phyloP scores from a whole-genome alignment of 2,329 filamentous ascomycete species.

The Apiospora kogelbergensis region DNA sequence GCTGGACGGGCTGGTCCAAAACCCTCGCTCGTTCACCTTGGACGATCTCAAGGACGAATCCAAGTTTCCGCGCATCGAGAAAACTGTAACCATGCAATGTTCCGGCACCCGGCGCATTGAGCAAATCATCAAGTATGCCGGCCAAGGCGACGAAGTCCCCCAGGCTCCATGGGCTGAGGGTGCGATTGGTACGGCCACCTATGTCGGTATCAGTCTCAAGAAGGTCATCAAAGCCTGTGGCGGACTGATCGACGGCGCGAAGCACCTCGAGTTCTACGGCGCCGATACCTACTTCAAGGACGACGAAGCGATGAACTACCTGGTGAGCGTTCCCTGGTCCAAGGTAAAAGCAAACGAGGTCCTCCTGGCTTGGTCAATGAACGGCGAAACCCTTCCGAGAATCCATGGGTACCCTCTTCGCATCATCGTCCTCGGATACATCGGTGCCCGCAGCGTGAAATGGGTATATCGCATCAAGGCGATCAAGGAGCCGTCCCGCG shows the following conservation, averaged over 20 bases:
- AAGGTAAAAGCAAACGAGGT: conserved; percentile 70
- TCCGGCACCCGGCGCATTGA: conserved; percentile 68
- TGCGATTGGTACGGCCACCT: conserved; percentile 64
- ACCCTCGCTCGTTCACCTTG: conserved; percentile 56
- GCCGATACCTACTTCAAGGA: conserved; percentile 75
- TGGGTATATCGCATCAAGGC: conserved; percentile 65
- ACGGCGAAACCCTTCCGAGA: conserved; percentile 60
- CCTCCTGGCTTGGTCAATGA: conserved; percentile 71
- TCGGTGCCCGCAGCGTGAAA: conserved; percentile 64
- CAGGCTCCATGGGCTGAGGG: conserved; percentile 62
- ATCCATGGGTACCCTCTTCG: conserved; percentile 68
- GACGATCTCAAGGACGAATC: conserved; percentile 60
- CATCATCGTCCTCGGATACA: conserved; percentile 63
- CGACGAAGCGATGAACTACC: conserved; percentile 63
- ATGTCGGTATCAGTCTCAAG: conserved; percentile 64
- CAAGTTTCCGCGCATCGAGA: conserved; percentile 59
- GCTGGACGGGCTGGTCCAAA: conserved; percentile 61
- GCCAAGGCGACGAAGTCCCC: conserved; percentile 64
- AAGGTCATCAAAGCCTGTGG: conserved; percentile 71
- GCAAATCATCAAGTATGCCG: conserved; percentile 64
- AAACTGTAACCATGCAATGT: conserved; percentile 64
- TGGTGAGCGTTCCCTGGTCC: conserved; percentile 64
- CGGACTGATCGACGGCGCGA: conserved; percentile 51
- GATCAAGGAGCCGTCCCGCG: conserved; percentile 53
- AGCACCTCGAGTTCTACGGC: conserved; percentile 68